Evolutionary conservation across 1,139 yeast species (phyloP), one percentile per base, ranked within the genome.

Genomic region (Pichia sp.): DNA sequence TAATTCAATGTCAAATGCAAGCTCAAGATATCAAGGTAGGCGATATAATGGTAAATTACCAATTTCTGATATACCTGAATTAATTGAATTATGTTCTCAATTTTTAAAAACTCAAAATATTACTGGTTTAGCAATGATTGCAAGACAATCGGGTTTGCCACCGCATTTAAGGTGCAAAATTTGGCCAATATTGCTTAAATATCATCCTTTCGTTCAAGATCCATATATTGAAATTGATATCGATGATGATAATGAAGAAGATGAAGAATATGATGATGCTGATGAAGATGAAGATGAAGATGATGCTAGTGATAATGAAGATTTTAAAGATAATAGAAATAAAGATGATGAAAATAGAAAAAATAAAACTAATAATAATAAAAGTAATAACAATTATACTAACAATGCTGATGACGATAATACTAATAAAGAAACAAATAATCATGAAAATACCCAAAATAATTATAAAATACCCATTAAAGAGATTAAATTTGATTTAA

Each of bases 141-240:
- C 96, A 3, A 71, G 96, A 51, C 90, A 84, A 55, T 73, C 80
- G 50, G 97, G 97, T 2, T 70, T 89, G 26, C 97, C 97, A 1
- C 95, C 96, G 1, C 76, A 80, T 50, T 69, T 87, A 45, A 72
- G 97, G 49, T 80, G 78, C 54, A 72, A 76, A 49, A 83, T 86
- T 10, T 90, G 97, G 97, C 96, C 97, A 2, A 67, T 87, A 8
- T 63, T 90, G 42, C 65, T 90, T 50, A 81, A 81, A 54, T 78
- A 80, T 55, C 97, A 90, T 62, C 96, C 97, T 0, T 85, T 82
- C 68, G 96, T 87, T 16, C 65, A 78, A 37, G 71, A 80, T 44
- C 96, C 96, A 0, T 83, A 51, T 35, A 41, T 53, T 34, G 56
- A 53, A 38, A 49, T 51, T 29, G 51, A 48, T 47, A 34, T 49